These are phyloP conservation scores for Ustilago shanxiensis DNA, from an alignment of 1,284 basidiomycete species.

Conservation along the genomic window DNA sequence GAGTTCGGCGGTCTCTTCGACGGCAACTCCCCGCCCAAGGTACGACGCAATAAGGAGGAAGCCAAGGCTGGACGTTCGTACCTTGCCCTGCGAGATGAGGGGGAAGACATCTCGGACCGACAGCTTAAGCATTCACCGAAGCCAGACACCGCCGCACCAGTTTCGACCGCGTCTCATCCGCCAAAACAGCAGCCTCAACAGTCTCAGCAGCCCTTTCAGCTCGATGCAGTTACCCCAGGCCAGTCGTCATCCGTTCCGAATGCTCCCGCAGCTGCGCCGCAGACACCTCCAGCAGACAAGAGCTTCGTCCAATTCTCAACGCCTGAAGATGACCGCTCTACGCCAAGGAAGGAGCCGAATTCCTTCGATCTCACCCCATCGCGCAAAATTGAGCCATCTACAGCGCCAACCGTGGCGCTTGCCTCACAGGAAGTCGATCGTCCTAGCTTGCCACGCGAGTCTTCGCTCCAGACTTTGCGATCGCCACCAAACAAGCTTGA, in stretches of 20 bases:
- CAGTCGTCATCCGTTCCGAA: background rate
- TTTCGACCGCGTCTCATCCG: background rate
- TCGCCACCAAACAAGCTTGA: constrained; percentile 42
- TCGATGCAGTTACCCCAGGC: background rate
- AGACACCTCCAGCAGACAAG: constrained; percentile 25
- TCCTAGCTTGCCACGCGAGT: constrained; percentile 29
- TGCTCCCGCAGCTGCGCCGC: constrained; percentile 4
- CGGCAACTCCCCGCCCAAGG: constrained; percentile 1
- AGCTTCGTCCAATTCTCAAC: constrained; percentile 29
- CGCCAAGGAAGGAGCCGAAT: constrained; percentile 9
- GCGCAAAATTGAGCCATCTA: background rate
- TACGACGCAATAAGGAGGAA: constrained; percentile 2
- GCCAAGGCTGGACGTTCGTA: constrained; percentile 14
- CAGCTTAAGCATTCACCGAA: constrained; percentile 1
- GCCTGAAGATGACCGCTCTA: constrained; percentile 17
- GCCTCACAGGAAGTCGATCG: background rate
- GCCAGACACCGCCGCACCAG: background rate
- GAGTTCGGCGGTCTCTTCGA: constrained; percentile 29
- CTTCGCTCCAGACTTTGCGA: constrained; percentile 37
- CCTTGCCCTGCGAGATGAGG: constrained; percentile 40
- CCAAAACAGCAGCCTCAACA: background rate
- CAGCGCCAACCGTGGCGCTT: background rate
- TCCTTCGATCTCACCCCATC: constrained; percentile 15
- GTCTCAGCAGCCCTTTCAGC: constrained; percentile 4
- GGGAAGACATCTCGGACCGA: constrained; percentile 13